These are phyloP conservation scores for Gynochthodes officinalis DNA, from an alignment of 257 asterid species.

Conservation along the genomic window DNA sequence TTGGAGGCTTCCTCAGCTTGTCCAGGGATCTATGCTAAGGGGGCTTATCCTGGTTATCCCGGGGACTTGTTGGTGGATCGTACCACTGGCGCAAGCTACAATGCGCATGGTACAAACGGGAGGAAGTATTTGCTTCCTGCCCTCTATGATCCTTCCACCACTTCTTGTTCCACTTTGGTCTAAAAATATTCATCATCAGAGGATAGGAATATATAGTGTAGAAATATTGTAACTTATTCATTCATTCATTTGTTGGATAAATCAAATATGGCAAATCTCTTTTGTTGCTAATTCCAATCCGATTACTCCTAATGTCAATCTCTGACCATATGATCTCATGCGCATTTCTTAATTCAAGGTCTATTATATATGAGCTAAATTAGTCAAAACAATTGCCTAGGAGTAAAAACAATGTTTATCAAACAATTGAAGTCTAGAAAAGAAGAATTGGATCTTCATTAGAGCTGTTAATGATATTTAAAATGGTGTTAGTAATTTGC, in stretches of 20 bases:
- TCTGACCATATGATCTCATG: too few relatives aligned
- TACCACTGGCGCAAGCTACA: constrained; percentile 63
- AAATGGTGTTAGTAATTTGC: too few relatives aligned
- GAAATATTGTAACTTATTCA: constrained; percentile 21
- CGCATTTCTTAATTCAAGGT: too few relatives aligned
- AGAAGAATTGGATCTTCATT: too few relatives aligned
- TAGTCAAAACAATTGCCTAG: too few relatives aligned
- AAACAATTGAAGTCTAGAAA: too few relatives aligned
- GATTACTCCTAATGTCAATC: too few relatives aligned
- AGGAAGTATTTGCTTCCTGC: constrained; percentile 66
- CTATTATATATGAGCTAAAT: too few relatives aligned
- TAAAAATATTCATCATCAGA: background rate
- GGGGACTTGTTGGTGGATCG: constrained; percentile 57
- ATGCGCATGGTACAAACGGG: constrained; percentile 56
- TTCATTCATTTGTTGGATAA: constrained; percentile 17
- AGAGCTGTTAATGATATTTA: too few relatives aligned
- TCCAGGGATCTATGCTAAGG: constrained; percentile 64
- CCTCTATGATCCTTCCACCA: constrained; percentile 54
- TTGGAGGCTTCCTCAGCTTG: constrained; percentile 72
- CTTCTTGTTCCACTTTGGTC: constrained; percentile 57
- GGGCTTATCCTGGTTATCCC: constrained; percentile 75
- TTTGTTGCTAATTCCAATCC: constrained; percentile 21
- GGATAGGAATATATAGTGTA: background rate
- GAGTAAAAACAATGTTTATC: too few relatives aligned
- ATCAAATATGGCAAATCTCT: constrained; percentile 16